A percentile compares a stretch with the other conserved stretches of the same genome.
Conservation (phyloP, 2,329 filamentous ascomycete species). For the Calonectria pteridis region DNA sequence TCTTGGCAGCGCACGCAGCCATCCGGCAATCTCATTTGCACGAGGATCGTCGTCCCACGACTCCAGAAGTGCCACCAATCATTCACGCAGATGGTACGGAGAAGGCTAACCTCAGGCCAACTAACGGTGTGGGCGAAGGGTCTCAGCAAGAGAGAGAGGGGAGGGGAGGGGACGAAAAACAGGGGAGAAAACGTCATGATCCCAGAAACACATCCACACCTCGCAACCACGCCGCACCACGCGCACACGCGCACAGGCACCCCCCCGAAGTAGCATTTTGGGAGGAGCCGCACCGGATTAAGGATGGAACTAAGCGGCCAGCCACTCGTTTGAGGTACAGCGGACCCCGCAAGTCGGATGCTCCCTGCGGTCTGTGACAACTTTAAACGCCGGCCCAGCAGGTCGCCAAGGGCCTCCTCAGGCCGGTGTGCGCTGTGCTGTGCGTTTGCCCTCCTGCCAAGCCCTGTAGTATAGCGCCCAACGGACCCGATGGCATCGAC, state of each 20-base stretch:
- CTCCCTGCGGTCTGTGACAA: constrained; percentile 3
- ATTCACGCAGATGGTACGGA: background rate
- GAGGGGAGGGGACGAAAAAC: background rate
- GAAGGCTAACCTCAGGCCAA: background rate
- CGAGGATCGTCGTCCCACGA: constrained; percentile 9
- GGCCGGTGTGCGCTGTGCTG: constrained; percentile 4
- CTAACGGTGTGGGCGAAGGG: background rate
- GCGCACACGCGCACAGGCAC: background rate
- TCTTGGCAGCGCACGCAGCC: constrained; percentile 21
- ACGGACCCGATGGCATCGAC: background rate
- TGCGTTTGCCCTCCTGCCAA: constrained; percentile 12
- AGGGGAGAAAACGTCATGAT: background rate
- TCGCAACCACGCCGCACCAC: background rate
- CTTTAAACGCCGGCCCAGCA: constrained; percentile 23
- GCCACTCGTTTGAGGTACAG: constrained; percentile 25
- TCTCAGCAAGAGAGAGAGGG: background rate
- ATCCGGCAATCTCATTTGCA: constrained; percentile 5
- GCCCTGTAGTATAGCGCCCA: background rate
- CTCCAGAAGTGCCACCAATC: background rate
- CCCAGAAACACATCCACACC: background rate
- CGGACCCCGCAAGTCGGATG: constrained; percentile 1
- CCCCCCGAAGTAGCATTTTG: background rate
- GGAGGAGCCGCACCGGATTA: constrained; percentile 12
- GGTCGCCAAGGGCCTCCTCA: background rate
- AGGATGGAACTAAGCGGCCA: constrained; percentile 23